Evolutionary conservation across 2,329 filamentous ascomycete genomes (phyloP), one percentile per base, ranked within the genome.

Genomic region (Fusarium sp.): DNA sequence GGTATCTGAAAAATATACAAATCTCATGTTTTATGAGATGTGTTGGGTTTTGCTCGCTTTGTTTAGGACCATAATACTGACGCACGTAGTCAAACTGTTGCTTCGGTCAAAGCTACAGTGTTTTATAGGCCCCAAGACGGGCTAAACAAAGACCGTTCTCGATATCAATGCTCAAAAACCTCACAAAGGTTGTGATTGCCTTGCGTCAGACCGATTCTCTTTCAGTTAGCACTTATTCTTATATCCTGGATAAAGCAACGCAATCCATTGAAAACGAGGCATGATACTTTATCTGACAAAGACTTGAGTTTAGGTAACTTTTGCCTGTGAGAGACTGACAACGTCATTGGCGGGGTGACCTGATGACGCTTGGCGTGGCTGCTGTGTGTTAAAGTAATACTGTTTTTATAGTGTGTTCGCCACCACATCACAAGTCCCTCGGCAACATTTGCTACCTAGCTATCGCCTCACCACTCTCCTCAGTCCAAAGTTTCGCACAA

Each of bases 341-440:
- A 75, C 74, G 74, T 75, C 74, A 75, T 75, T 76, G 74, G 74
- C 71, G 74, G 74, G 74, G 74, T 73, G 74, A 74, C 64, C 61
- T 46, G 68, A 70, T 70, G 68, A 70, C 68, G 68, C 55, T 64
- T 52, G 20, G 20, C 35, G 58, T 54, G 43, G 41, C 33, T 65
- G 35, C n/a, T 35, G 29, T 12, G 18, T 11, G 68, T 54, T 70
- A 70, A 54, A 41, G 18, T 4, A 24, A 31, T 68, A 70, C 68
- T 20, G 15, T 6, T 4, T 23, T 23, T 10, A 6, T 15, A 15
- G 9, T 10, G 16, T 0, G 8, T 20, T 1, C 1, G 11, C 1
- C 7, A 1, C 7, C 11, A 6, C 9, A 7, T 18, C 9, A 5
- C 4, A 26, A 42, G 67, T 69, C 28, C 9, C 21, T 12, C 15